These are phyloP conservation scores for Cnidoscolus chayamansa DNA, from an alignment of 441 rosid species.

Conservation along the genomic window DNA sequence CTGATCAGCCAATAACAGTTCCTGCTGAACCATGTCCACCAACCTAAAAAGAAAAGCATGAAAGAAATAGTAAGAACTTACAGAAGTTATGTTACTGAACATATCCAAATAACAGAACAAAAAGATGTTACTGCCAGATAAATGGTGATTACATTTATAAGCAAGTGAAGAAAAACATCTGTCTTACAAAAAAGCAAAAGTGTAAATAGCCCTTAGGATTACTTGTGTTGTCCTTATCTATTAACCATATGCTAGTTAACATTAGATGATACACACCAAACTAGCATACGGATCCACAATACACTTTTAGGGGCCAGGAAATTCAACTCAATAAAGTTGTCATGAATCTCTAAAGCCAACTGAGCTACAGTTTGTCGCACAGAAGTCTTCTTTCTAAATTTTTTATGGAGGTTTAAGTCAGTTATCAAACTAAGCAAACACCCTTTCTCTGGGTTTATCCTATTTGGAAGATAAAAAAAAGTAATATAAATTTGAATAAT, in stretches of 20 bases:
- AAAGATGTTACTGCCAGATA: neutral
- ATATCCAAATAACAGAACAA: neutral
- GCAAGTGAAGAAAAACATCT: slow-evolving; percentile 1
- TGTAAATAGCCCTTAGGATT: neutral
- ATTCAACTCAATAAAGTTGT: neutral
- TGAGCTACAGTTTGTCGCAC: neutral
- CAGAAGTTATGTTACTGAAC: neutral
- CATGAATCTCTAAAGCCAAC: neutral
- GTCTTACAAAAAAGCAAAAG: slow-evolving; percentile 7
- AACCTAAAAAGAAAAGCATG: slow-evolving; percentile 46
- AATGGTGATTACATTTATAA: neutral
- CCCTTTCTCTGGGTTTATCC: neutral
- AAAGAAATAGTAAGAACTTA: slow-evolving; percentile 1
- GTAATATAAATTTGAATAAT: neutral
- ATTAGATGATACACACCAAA: neutral
- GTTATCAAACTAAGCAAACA: neutral
- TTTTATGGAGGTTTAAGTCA: neutral
- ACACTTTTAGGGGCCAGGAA: slow-evolving; percentile 4
- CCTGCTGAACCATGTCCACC: slow-evolving; percentile 91
- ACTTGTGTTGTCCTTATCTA: neutral
- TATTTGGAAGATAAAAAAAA: neutral
- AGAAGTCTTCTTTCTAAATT: neutral
- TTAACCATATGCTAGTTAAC: neutral
- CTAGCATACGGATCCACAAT: neutral
- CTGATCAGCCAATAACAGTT: slow-evolving; percentile 82